Evolutionary conservation across 805 yeast species (phyloP).

Genomic region (Cyberlindnera maritima): DNA sequence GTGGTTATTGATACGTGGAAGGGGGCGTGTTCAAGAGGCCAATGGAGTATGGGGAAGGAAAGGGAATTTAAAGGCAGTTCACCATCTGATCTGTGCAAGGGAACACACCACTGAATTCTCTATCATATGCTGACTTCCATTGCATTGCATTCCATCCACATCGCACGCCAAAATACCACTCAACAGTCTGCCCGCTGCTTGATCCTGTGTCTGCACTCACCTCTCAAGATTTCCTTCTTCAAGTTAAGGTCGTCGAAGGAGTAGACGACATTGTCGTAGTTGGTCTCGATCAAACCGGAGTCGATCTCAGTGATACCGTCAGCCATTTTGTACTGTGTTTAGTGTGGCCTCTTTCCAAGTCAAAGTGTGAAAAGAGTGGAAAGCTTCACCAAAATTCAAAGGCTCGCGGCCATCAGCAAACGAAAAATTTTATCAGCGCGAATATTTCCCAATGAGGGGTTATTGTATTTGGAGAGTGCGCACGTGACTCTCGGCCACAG

Average conservation of each 20-base stretch:
- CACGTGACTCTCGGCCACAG: too few relatives aligned
- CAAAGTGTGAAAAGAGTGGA: background rate
- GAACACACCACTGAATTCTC: background rate
- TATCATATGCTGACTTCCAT: too few relatives aligned
- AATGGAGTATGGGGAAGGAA: background rate
- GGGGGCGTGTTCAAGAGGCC: background rate
- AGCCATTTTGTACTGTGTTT: constrained; percentile 28
- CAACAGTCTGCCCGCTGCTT: background rate
- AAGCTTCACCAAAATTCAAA: background rate
- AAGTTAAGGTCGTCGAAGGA: constrained; percentile 79
- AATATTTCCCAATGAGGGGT: background rate
- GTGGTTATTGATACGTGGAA: background rate
- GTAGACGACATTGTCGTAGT: constrained; percentile 88
- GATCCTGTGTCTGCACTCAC: constrained; percentile 7
- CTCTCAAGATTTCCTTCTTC: constrained; percentile 58
- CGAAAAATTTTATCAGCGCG: background rate
- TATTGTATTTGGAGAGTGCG: background rate
- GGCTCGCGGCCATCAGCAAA: background rate
- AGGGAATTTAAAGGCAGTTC: too few relatives aligned
- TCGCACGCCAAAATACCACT: too few relatives aligned
- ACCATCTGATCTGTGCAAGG: too few relatives aligned
- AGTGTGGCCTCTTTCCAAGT: background rate
- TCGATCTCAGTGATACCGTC: constrained; percentile 81
- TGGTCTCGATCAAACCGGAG: constrained; percentile 82
- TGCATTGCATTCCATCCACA: too few relatives aligned